phyloP scores from a whole-genome alignment of 2,329 filamentous ascomycete species.

The Ceratocystiopsis minuta region DNA sequence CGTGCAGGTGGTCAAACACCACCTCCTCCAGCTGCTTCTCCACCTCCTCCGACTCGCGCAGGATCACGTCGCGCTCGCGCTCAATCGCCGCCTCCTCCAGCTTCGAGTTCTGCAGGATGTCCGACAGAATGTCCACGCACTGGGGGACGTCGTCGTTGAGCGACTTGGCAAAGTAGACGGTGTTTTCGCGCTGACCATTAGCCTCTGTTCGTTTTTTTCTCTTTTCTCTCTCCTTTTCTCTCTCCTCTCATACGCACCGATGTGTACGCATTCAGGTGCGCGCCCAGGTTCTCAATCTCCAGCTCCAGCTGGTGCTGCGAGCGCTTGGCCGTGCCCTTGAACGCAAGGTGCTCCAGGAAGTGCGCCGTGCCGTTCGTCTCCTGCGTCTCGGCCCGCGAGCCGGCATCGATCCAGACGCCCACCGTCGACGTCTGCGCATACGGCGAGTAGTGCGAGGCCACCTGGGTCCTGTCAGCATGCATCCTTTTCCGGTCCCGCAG shows the following conservation, averaged over 20 bases:
- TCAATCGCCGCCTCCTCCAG: constrained; percentile 85
- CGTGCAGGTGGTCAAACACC: constrained; percentile 96
- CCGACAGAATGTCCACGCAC: constrained; percentile 93
- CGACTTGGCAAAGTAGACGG: constrained; percentile 98
- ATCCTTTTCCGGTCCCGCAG: too few relatives aligned
- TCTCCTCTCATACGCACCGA: constrained; percentile 45
- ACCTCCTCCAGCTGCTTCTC: constrained; percentile 99
- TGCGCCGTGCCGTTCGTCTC: constrained; percentile 98
- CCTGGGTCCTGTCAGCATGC: constrained; percentile 31
- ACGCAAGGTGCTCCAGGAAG: constrained; percentile 98
- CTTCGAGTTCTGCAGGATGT: constrained; percentile 98
- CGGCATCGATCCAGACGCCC: constrained; percentile 98
- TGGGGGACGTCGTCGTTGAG: constrained; percentile 96
- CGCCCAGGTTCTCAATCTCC: constrained; percentile 99
- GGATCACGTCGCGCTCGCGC: constrained; percentile 95
- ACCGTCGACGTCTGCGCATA: constrained; percentile 97
- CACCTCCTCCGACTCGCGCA: constrained; percentile 97
- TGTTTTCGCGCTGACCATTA: constrained; percentile 81
- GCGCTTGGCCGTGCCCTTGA: constrained; percentile 95
- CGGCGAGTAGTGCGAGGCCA: constrained; percentile 93
- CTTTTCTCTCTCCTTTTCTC: constrained; percentile 1
- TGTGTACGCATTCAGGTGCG: constrained; percentile 97
- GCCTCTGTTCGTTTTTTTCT: constrained; percentile 8
- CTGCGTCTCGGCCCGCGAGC: constrained; percentile 92
- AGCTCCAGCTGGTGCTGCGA: constrained; percentile 96